A percentile compares a stretch with the other conserved stretches of the same genome.
phyloP scores from a whole-genome alignment of 1,139 yeast genomes.

The Pneumocystis oryctolagi region DNA sequence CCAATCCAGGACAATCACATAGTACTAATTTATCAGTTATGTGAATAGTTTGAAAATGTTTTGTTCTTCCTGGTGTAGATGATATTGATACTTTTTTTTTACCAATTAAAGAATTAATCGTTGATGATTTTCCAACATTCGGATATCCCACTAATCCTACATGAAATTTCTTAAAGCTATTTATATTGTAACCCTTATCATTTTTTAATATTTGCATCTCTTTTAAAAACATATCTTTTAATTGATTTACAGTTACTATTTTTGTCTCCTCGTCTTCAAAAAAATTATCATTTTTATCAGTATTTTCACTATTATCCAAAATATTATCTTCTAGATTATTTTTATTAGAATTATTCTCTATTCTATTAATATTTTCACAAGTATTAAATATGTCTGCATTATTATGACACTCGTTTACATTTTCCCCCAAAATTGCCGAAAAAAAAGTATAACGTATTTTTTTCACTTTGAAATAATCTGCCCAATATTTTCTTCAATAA shows the following conservation, averaged over 20 bases:
- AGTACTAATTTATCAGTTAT: constrained; percentile 68
- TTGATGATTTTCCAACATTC: constrained; percentile 91
- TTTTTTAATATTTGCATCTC: constrained; percentile 43
- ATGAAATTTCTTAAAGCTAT: constrained; percentile 37
- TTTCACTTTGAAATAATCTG: constrained; percentile 53
- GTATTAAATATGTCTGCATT: constrained; percentile 3
- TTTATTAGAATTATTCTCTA: constrained; percentile 16
- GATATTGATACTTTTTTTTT: constrained; percentile 95
- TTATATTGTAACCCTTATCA: not conserved
- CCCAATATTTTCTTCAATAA: constrained; percentile 43
- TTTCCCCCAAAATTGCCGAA: constrained; percentile 56
- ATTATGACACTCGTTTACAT: constrained; percentile 21
- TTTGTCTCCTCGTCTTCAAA: constrained; percentile 30
- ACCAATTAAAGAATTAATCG: constrained; percentile 89
- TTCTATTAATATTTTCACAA: constrained; percentile 16
- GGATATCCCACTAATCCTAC: constrained; percentile 90
- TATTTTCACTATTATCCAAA: constrained; percentile 23
- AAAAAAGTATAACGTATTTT: constrained; percentile 79
- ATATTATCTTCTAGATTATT: constrained; percentile 15
- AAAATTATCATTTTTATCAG: constrained; percentile 24
- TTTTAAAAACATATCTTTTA: constrained; percentile 64
- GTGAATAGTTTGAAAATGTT: constrained; percentile 93
- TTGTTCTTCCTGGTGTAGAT: constrained; percentile 96
- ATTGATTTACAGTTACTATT: constrained; percentile 67
- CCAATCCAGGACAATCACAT: constrained; percentile 99